Evolutionary conservation across 305 asterid genomes (phyloP), one percentile per base, ranked within the genome.

Genomic region (Petunia hybrid): DNA sequence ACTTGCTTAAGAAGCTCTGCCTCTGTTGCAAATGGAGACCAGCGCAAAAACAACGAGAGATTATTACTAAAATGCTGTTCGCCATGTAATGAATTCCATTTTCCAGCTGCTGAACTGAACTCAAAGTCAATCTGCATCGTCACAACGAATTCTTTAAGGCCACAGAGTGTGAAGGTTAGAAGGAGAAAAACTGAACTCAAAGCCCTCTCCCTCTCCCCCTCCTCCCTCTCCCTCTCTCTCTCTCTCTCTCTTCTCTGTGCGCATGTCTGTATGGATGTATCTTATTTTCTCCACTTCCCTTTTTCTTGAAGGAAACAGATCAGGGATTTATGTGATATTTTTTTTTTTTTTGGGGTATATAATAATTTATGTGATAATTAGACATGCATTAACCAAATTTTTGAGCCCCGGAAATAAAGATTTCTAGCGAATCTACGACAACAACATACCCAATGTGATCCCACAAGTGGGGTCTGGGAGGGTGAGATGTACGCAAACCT

Each of bases 1-100:
- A 95, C 99, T 85, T 93, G 98, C 86, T 91, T 88, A 86, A 94
- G 85, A 88, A 96, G 97, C 79, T 90, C 95, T n/a, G 90, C 90
- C 83, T 91, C 95, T 51, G 95, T 86, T n/a, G 90, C 59, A 87
- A 86, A 85, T 46, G 99, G 99, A 83, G 98, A 93, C 99, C 99
- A 96, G 83, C 79, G 87, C 86, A 92, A 83, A 83, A 96, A 82
- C 88, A 90, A 81, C 42, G 97, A 86, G 46, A 96, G 94, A 84
- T 96, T 96, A 71, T 65, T 87, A 77, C 71, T 83, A 77, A 84
- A 83, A 78, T 90, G 91, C 38, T 87, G 88, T 76, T 89, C 87
- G 60, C 80, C 84, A 67, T 87, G 87, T 78, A 92, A 81, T 43
- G 91, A 57, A 51, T 85, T 85, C 97, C 98, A 95, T 65, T 83